Base-by-base conservation (phyloP, 352 stramenopile genomes). In the Phytophthora litchii region DNA sequence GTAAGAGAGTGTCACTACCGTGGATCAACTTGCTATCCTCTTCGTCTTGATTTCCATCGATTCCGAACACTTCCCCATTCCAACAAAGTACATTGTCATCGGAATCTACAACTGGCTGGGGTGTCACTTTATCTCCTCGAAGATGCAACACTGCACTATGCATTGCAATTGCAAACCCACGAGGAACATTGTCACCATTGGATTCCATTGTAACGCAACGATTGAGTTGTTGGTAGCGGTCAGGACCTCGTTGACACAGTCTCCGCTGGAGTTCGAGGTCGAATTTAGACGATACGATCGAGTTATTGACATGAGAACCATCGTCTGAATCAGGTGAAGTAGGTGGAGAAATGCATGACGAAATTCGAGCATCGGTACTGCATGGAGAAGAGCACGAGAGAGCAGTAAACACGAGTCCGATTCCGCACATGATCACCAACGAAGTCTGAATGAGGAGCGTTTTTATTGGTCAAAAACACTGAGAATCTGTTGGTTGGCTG, bases 11-110 rank as follows among this genome's bases (percentile, higher is more conserved):
- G 48, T 91, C 71, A 60, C 65, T 82, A 11, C 58, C 54, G 11
- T 68, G 60, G 40, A 69, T 43, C 14, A 69, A 29, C 8, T 37
- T 23, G 3, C 31, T 16, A 3, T 50, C 32, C 11, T 67, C 51
- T 10, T 67, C 23, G 9, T 52, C 36, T 41, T 55, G 13, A 69
- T 63, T n/a, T 29, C 25, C 40, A 31, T 61, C 62, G 34, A 54
- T 55, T 47, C 66, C 76, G 82, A 98, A 82, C 12, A 97, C 80
- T 82, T 98, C 94, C 44, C 93, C 95, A 74, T 98, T 98, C 94
- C 94, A 98, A 54, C 86, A 83, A 34, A 96, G 54, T 3, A 92
- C 70, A 60, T 92, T 96, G 35, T 76, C 70, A 12, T 64, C 16
- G 1, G 44, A 43, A 58, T 96, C 85, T 10, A 71, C 54, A n/a